Conservation (phyloP, 2,329 filamentous ascomycete species). For the Penicillium sp. region DNA sequence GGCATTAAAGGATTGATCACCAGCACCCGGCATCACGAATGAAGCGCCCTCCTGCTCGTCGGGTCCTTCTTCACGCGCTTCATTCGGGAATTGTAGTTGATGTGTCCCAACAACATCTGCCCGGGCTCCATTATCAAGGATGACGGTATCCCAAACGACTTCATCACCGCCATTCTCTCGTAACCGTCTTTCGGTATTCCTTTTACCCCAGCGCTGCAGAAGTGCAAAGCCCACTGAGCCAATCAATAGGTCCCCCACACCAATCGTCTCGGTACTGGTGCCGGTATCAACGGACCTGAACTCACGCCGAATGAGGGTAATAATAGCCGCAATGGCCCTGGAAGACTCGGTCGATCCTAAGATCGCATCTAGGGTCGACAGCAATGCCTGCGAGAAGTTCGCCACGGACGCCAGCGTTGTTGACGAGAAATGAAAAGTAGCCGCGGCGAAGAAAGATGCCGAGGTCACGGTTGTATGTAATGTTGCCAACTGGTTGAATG, state of each 20-base stretch:
- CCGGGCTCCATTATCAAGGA: constrained; percentile 47
- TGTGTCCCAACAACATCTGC: constrained; percentile 49
- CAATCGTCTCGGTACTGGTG: constrained; percentile 37
- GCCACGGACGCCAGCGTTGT: constrained; percentile 45
- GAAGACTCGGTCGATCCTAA: constrained; percentile 52
- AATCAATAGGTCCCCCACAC: constrained; percentile 45
- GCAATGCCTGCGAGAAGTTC: constrained; percentile 44
- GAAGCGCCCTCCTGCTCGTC: constrained; percentile 56
- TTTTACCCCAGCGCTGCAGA: constrained; percentile 48
- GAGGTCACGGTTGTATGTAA: constrained; percentile 49
- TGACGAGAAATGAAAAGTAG: constrained; percentile 48
- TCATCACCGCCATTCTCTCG: constrained; percentile 45
- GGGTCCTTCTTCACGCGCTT: constrained; percentile 46
- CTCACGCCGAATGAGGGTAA: constrained; percentile 48
- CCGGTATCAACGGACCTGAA: constrained; percentile 40
- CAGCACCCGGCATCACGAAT: constrained; percentile 40
- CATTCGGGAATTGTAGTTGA: constrained; percentile 31
- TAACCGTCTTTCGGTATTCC: constrained; percentile 44
- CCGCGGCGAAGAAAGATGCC: constrained; percentile 49
- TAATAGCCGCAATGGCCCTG: constrained; percentile 49
- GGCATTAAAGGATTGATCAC: constrained; percentile 41
- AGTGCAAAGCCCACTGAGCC: constrained; percentile 48
- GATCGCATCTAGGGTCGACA: constrained; percentile 49
- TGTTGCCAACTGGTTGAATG: constrained; percentile 37
- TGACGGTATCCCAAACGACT: constrained; percentile 50